phyloP scores from a whole-genome alignment of 2,329 filamentous ascomycete species.

The Botrytis medusae region DNA sequence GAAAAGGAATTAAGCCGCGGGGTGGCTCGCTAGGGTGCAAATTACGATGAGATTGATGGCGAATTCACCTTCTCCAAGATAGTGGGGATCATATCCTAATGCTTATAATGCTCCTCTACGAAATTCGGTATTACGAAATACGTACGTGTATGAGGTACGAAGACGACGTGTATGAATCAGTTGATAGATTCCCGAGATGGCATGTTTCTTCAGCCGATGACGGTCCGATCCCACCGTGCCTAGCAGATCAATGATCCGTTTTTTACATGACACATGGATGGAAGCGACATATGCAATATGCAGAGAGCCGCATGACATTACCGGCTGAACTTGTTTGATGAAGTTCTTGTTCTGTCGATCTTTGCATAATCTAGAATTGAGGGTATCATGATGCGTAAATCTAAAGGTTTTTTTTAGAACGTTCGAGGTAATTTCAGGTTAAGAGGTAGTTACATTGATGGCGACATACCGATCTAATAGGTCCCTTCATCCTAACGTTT shows the following conservation, averaged over 20 bases:
- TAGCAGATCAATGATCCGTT: neutral
- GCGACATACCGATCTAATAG: neutral
- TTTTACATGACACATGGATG: conserved; percentile 7
- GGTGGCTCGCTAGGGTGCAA: conserved; percentile 4
- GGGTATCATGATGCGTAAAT: neutral
- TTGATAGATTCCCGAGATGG: neutral
- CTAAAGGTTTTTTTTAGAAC: neutral
- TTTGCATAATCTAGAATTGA: conserved; percentile 11
- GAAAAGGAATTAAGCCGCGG: neutral
- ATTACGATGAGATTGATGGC: neutral
- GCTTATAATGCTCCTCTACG: neutral
- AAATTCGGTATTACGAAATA: conserved; percentile 4
- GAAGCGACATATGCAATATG: conserved; percentile 5
- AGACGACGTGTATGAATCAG: conserved; percentile 14
- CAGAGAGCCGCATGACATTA: conserved; percentile 15
- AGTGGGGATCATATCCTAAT: neutral
- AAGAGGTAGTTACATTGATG: neutral
- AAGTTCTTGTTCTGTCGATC: conserved; percentile 11
- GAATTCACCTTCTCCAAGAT: neutral
- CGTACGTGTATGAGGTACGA: conserved; percentile 8
- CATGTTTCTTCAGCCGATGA: conserved; percentile 9
- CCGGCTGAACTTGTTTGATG: conserved; percentile 13
- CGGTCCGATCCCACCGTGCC: conserved; percentile 14
- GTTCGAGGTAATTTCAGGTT: neutral
- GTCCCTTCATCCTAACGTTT: neutral